Conservation (phyloP, 495 filamentous ascomycete genomes). For the Penicillium lividum region DNA sequence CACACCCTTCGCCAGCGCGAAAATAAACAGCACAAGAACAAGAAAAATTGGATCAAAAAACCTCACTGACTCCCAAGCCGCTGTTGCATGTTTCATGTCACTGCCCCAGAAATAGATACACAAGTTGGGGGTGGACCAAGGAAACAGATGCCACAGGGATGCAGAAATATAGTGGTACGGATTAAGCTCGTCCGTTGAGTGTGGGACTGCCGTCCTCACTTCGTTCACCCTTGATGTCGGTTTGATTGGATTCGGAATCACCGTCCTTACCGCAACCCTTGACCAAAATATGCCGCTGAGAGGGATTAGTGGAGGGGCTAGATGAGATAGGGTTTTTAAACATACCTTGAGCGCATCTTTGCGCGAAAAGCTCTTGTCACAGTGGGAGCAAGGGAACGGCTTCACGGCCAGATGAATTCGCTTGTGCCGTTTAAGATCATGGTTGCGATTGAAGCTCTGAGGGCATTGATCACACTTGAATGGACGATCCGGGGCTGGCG, state of each 20-base stretch:
- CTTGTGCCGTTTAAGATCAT: conserved; percentile 95
- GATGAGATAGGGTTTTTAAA: background rate
- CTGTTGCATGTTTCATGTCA: conserved; percentile 18
- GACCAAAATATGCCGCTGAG: conserved; percentile 85
- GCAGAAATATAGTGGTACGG: conserved; percentile 5
- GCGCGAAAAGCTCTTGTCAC: conserved; percentile 94
- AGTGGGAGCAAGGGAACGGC: conserved; percentile 87
- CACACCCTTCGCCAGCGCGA: conserved; percentile 19
- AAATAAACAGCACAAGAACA: conserved; percentile 9
- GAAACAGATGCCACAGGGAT: conserved; percentile 3
- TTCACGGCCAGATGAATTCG: conserved; percentile 94
- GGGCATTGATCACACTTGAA: conserved; percentile 94
- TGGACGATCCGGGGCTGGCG: conserved; percentile 72
- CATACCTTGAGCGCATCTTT: conserved; percentile 96
- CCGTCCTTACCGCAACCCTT: conserved; percentile 78
- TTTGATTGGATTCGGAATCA: conserved; percentile 24
- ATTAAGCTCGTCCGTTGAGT: conserved; percentile 23
- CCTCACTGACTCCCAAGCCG: conserved; percentile 22
- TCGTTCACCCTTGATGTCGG: conserved; percentile 23
- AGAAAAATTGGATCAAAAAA: conserved; percentile 7
- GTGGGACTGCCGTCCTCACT: conserved; percentile 32
- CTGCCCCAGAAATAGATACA: conserved; percentile 19
- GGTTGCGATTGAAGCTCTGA: conserved; percentile 94
- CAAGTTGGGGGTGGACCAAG: background rate
- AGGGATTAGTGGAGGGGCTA: conserved; percentile 13